Percentiles rank a stretch among this genome's conserved stretches.
Evolutionary conservation across 495 filamentous ascomycete species (phyloP).

Genomic region (Lophiostoma macrostomum): DNA sequence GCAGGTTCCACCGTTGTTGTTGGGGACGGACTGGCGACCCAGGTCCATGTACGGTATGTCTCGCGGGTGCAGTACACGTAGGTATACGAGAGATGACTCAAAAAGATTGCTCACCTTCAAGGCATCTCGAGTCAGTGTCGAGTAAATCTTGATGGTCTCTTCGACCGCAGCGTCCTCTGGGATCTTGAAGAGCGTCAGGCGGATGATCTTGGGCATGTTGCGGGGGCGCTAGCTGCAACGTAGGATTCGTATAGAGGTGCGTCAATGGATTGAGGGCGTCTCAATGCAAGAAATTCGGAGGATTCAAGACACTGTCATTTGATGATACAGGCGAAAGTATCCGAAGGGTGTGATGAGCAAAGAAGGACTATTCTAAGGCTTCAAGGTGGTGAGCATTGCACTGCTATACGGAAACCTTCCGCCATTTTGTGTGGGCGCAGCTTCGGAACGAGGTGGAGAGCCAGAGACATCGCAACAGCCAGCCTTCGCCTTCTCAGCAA

Average conservation of each 20-base stretch:
- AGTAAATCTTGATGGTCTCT: conserved; percentile 50
- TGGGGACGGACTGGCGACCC: neutral
- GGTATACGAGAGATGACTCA: neutral
- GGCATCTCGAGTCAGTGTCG: conserved; percentile 50
- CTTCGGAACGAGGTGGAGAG: conserved; percentile 9
- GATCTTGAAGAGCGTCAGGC: conserved; percentile 61
- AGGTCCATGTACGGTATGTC: neutral
- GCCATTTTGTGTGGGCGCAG: conserved; percentile 13
- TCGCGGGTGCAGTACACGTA: neutral
- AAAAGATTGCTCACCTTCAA: conserved; percentile 48
- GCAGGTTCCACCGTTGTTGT: conserved; percentile 6
- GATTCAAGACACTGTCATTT: neutral
- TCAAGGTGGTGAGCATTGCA: no score
- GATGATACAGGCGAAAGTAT: no score
- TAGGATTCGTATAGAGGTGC: neutral
- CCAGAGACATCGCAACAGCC: neutral
- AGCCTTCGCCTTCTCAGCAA: no score
- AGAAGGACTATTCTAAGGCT: no score
- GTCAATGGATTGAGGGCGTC: neutral
- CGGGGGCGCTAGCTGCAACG: neutral
- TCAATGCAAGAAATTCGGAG: conserved; percentile 1
- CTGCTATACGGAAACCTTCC: no score
- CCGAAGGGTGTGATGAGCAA: no score
- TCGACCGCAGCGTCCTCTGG: conserved; percentile 48
- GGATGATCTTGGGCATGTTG: conserved; percentile 45